Base-by-base conservation (phyloP, 352 stramenopile genomes). In the Pseudoperonospora humuli region DNA sequence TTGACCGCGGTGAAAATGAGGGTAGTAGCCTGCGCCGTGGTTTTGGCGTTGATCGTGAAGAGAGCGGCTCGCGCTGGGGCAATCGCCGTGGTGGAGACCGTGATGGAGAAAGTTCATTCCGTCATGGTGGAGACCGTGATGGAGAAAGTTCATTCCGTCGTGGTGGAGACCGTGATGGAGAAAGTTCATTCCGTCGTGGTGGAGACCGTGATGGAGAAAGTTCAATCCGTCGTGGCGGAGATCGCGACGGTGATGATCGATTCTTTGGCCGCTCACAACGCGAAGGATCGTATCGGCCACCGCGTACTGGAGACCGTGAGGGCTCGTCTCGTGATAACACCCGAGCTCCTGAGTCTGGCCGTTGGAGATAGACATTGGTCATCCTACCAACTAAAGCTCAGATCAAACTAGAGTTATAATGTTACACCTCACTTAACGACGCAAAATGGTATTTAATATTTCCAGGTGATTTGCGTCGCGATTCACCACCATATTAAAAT, bases 251-350 rank as follows among this genome's bases (percentile, higher is more conserved):
- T 15, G 64, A 79, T 31, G 57, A 79, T 39, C 68, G 70, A 24
- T 81, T 81, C 40, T 78, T 78, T 40, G 48, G 64, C 13, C 50
- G 61, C 19, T 51, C 60, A 20, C 46, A 61, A 28, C 60, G 70
- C 47, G 72, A 79, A 57, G 54, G 58, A 19, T 64, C 70, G n/a
- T 80, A 82, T 57, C 70, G 69, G n/a, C 50, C 70, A n/a, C 69
- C 65, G 40, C 62, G 62, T 15, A 57, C 40, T 40, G 64, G 52
- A 10, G 54, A 68, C 17, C 65, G 65, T 27, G 58, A 69, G 23
- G 45, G 18, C 19, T 45, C 58, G 8, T 54, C 50, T 45, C 67
- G 70, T 15, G 67, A 77, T 32, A 20, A 26, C 29, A 36, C 55
- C 18, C 70, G 70, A 21, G 70, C 74, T 9, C 74, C 70, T 21